These are phyloP conservation scores for Ramaria sp. DNA, from an alignment of 768 basidiomycete genomes.

Conservation along the genomic window DNA sequence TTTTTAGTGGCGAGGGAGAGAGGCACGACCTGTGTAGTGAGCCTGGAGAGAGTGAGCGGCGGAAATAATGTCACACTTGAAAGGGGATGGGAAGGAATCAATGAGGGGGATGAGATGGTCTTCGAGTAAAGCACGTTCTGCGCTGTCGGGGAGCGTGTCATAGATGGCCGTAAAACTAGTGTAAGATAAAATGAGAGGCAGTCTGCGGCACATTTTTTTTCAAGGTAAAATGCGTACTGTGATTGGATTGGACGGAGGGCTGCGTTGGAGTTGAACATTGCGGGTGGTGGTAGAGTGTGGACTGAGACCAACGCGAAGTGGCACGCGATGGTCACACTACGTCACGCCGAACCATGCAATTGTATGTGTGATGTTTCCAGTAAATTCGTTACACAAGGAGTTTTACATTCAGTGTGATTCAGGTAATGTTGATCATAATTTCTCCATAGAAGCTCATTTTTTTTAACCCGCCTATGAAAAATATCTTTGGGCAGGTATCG, in stretches of 20 bases:
- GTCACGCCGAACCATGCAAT: too few species aligned
- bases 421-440: too few species aligned
- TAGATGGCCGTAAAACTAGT: constrained; percentile 38
- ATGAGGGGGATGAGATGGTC: constrained; percentile 41
- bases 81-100: constrained; percentile 16
- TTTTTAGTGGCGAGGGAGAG: constrained; percentile 46
- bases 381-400: too few species aligned
- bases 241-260: not conserved
- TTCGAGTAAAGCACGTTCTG: constrained; percentile 37
- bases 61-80: constrained; percentile 27
- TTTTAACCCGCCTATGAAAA: too few species aligned
- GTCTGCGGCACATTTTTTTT: not conserved
- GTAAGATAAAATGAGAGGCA: not conserved
- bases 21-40: constrained; percentile 31
- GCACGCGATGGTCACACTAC: too few species aligned
- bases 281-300: too few species aligned
- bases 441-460: too few species aligned
- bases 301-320: too few species aligned
- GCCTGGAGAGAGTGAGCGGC: constrained; percentile 31
- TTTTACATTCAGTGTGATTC: too few species aligned
- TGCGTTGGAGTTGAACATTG: too few species aligned
- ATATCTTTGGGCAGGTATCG: too few species aligned
- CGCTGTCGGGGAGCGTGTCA: constrained; percentile 42
- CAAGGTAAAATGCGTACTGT: not conserved
- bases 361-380: too few species aligned